Evolutionary conservation across 2,329 filamentous ascomycete species (phyloP).

Genomic region (Cladosporium sp.): DNA sequence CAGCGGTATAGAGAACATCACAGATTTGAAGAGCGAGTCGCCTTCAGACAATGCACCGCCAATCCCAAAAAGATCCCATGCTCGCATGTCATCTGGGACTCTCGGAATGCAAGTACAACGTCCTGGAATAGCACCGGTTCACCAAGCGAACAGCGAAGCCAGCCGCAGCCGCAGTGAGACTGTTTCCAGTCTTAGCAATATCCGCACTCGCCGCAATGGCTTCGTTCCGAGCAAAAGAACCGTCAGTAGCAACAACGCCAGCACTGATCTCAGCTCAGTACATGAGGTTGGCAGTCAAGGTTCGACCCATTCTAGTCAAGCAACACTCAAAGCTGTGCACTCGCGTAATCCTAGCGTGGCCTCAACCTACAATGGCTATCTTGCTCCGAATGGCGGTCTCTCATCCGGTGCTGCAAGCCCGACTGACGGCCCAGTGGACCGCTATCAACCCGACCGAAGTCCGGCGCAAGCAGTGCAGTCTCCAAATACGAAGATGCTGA

Average conservation of each 20-base stretch:
- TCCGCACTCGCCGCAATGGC: constrained; percentile 56
- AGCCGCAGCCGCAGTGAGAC: constrained; percentile 61
- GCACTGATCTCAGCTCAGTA: constrained; percentile 36
- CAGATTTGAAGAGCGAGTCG: constrained; percentile 59
- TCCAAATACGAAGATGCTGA: constrained; percentile 21
- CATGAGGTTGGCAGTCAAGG: constrained; percentile 21
- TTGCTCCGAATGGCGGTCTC: constrained; percentile 18
- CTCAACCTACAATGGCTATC: constrained; percentile 18
- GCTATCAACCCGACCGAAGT: constrained; percentile 19
- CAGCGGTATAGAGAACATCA: constrained; percentile 56
- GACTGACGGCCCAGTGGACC: constrained; percentile 22
- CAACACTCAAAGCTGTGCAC: constrained; percentile 31
- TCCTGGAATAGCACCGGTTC: constrained; percentile 66
- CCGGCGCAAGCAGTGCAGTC: constrained; percentile 25
- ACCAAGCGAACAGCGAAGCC: constrained; percentile 59
- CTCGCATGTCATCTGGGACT: constrained; percentile 44
- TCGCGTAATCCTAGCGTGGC: constrained; percentile 28
- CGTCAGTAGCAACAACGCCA: constrained; percentile 10
- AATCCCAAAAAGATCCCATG: constrained; percentile 76
- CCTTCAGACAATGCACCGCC: constrained; percentile 61
- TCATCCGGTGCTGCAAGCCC: constrained; percentile 31
- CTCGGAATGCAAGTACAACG: constrained; percentile 43
- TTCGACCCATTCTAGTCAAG: constrained; percentile 42
- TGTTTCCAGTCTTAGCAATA: constrained; percentile 43
- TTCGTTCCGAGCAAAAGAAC: constrained; percentile 52